A percentile compares a stretch with the other conserved stretches of the same genome.
Evolutionary conservation across 345 rosid genomes (phyloP).

Genomic region (Jatropha curcas): DNA sequence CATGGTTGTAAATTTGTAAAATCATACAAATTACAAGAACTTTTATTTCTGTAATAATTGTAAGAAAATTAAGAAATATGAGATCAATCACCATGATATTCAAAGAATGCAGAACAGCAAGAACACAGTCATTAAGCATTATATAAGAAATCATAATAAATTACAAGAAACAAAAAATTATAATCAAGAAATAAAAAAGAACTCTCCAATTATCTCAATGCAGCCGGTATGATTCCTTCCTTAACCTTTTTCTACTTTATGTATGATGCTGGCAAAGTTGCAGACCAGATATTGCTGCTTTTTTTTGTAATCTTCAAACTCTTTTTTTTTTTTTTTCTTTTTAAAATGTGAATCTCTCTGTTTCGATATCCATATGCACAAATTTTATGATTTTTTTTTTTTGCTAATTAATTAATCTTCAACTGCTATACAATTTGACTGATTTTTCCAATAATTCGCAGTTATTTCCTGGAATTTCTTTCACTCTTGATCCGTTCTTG

Average conservation of each 20-base stretch:
- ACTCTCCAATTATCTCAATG: background rate
- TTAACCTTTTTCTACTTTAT: background rate
- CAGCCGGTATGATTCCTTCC: conserved; percentile 1
- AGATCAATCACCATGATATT: background rate
- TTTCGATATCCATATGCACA: background rate
- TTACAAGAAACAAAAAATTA: background rate
- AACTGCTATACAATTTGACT: conserved; percentile 40
- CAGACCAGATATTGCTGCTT: background rate
- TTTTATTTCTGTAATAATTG: background rate
- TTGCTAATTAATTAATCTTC: background rate
- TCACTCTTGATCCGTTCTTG: conserved; percentile 48
- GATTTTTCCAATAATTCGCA: conserved; percentile 40
- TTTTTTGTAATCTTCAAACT: background rate
- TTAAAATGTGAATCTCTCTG: background rate
- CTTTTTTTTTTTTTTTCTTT: background rate
- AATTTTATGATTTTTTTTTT: background rate
- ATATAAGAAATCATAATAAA: background rate
- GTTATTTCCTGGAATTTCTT: conserved; percentile 44
- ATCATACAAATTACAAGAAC: too few relatives aligned
- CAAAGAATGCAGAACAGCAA: too few relatives aligned
- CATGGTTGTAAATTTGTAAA: too few relatives aligned
- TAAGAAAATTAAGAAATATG: background rate
- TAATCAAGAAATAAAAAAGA: background rate
- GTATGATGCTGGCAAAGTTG: conserved; percentile 11
- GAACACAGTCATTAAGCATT: conserved; percentile 7